Conservation (phyloP, 2,329 filamentous ascomycete genomes). For the Sporothrix pallida region DNA sequence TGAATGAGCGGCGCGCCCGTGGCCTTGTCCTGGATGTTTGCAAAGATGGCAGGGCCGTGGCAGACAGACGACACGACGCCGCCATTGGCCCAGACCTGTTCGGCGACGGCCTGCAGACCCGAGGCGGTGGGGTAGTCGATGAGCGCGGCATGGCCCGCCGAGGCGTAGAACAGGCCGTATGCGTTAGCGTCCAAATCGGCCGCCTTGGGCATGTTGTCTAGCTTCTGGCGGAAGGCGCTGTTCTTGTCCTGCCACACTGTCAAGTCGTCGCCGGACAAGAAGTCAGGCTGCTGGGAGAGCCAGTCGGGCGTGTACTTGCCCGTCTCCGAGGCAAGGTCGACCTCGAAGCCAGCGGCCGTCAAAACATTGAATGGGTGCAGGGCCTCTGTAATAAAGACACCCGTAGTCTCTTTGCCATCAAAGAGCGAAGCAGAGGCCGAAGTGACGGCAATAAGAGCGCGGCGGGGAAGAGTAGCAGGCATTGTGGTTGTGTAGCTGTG, state of each 20-base stretch:
- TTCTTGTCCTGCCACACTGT: conserved; percentile 52
- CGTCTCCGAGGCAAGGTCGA: conserved; percentile 54
- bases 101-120: conserved; percentile 50
- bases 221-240: conserved; percentile 53
- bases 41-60: conserved; percentile 50
- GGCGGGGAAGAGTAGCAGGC: conserved; percentile 44
- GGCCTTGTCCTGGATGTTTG: conserved; percentile 43
- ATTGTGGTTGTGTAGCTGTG: not conserved
- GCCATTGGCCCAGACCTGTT: conserved; percentile 48
- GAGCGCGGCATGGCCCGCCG: conserved; percentile 52
- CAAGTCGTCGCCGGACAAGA: conserved; percentile 49
- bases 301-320: conserved; percentile 52
- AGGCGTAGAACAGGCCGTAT: conserved; percentile 52
- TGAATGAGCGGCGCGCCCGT: conserved; percentile 48
- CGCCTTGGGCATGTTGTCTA: conserved; percentile 51
- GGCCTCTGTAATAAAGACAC: conserved; percentile 55
- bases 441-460: conserved; percentile 52
- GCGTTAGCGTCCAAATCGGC: conserved; percentile 43
- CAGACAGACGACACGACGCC: conserved; percentile 52
- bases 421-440: conserved; percentile 51
- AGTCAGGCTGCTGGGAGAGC: conserved; percentile 52
- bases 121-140: conserved; percentile 54
- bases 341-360: conserved; percentile 52
- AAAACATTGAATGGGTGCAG: conserved; percentile 56
- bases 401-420: conserved; percentile 49